Evolutionary conservation across 2,329 filamentous ascomycete species (phyloP), one percentile per base, ranked within the genome.

Genomic region (Blastomyces emzantsi): DNA sequence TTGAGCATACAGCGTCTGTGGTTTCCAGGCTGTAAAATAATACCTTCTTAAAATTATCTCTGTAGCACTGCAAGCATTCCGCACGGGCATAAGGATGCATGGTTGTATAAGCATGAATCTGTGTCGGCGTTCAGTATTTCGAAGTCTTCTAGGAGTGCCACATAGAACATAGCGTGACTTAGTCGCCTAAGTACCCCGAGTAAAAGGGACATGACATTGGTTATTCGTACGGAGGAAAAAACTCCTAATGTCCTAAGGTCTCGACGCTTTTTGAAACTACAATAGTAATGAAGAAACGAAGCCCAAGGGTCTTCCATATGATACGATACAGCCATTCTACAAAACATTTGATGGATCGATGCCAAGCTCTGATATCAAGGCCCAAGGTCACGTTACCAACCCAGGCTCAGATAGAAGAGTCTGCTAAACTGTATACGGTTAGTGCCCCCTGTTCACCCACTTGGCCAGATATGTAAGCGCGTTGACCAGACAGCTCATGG

Each of bases 391-490:
- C 36, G 56, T 43, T 28, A 41, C n/a, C 13, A n/a, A 15, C 17
- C 9, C 28, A 54, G 30, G 51, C 25, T 25, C 25, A 51, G 28
- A 51, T 15, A 15, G 28, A n/a, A 13, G 0, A 36, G 1, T 2
- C 28, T 15, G 25, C 58, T 60, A 60, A 25, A 36, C 43, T 8
- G 28, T 36, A 60, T 36, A 22, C 15, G 28, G 58, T 17, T 60
- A 60, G 58, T 8, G 13, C 2, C 25, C 25, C 1, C 7, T 5
- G 25, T 49, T 60, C 28, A 49, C 58, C 58, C 57, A 59, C 57
- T 17, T 59, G 17, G 57, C 39, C 57, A 59, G 57, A 59, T 58
- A 58, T 49, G 47, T 30, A 28, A 52, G n/a, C 36, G 22, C 39
- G 54, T 4, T 19, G 17, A 41, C 55, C 13, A 25, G 25, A 49